These are phyloP conservation scores for Schizosaccharomyces lindneri DNA, from an alignment of 805 yeast genomes.

Conservation along the genomic window DNA sequence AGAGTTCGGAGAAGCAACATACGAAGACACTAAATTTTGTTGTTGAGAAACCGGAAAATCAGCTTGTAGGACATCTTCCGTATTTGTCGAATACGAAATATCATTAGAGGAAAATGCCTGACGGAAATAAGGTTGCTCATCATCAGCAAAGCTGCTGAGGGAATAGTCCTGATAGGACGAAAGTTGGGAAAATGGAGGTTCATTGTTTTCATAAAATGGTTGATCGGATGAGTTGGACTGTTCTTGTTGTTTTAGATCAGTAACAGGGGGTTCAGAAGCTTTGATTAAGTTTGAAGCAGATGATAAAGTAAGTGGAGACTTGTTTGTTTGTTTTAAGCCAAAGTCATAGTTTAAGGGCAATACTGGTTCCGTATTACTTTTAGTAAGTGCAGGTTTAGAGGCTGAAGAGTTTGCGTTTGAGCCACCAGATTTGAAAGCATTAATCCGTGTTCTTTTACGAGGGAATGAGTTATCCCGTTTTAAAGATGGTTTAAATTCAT, in stretches of 20 bases:
- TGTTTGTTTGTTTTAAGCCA: background rate
- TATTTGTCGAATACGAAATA: background rate
- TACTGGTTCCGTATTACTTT: background rate
- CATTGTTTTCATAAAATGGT: no score
- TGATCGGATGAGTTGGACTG: no score
- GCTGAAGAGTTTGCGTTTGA: background rate
- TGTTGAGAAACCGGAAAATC: background rate
- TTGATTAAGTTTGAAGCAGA: no score
- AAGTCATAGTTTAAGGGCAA: background rate
- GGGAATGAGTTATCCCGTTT: background rate
- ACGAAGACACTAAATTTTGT: background rate
- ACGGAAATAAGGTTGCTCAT: background rate
- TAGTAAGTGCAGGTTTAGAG: background rate
- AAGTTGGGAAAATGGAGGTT: no score
- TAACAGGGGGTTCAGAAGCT: no score
- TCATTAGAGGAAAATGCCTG: background rate
- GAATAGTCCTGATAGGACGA: no score
- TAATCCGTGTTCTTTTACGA: background rate
- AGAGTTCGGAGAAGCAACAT: background rate
- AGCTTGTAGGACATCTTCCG: background rate
- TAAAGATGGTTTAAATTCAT: background rate
- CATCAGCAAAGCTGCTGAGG: background rate
- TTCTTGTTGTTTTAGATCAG: no score
- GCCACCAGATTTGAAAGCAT: background rate
- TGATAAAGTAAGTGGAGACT: no score